A percentile compares a stretch with the other conserved stretches of the same genome.
Conservation (phyloP, 331 rosid species). For the Rhamnella rubrinervis region DNA sequence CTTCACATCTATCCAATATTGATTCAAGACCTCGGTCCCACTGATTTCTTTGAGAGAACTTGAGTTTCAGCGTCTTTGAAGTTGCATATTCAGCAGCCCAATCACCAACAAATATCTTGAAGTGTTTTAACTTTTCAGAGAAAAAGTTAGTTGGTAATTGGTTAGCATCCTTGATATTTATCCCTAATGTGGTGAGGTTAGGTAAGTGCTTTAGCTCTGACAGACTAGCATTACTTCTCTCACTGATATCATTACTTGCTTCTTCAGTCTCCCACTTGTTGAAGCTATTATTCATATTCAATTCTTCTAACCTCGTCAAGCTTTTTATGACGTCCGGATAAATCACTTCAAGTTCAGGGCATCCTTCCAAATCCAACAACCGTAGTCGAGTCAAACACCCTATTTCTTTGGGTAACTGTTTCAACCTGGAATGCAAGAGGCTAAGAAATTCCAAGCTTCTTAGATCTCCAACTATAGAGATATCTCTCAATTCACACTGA, state of each 20-base stretch:
- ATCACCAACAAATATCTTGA: neutral
- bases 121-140: neutral
- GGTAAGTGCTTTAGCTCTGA: neutral
- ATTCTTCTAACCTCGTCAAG: conserved; percentile 39
- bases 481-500: conserved; percentile 29
- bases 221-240: neutral
- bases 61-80: neutral
- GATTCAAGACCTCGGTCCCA: neutral
- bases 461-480: conserved; percentile 36
- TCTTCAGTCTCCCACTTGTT: conserved; percentile 27
- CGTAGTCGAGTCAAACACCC: conserved; percentile 21
- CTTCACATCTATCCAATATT: neutral
- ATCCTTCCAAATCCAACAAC: conserved; percentile 36
- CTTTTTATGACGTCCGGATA: conserved; percentile 28
- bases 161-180: neutral
- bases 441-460: conserved; percentile 37
- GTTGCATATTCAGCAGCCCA: neutral
- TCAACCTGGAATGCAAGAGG: conserved; percentile 18
- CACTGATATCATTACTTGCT: neutral
- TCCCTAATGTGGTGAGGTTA: neutral
- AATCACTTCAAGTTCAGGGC: conserved; percentile 29
- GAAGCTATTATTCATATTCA: conserved; percentile 27
- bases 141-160: neutral
- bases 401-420: conserved; percentile 29
- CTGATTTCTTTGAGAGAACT: neutral